Percentiles rank a stretch among this genome's conserved stretches.
Evolutionary conservation across 495 filamentous ascomycete species (phyloP).

Genomic region (Schizothecium vesticola): DNA sequence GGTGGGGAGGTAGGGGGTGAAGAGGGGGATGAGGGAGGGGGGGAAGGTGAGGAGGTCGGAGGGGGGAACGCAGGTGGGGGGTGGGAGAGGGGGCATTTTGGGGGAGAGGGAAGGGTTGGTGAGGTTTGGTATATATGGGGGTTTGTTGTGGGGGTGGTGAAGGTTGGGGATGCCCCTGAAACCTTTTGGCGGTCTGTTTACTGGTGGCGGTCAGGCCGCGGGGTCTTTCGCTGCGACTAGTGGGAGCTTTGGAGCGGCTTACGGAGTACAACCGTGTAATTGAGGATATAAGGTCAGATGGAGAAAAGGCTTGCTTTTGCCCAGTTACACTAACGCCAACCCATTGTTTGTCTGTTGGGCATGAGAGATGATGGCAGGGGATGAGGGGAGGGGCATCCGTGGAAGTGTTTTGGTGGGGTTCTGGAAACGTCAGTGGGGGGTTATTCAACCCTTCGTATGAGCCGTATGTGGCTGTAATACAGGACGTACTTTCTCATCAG

Average conservation of each 20-base stretch:
- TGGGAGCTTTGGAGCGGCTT: not conserved
- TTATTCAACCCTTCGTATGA: not conserved
- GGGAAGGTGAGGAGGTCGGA: conserved; percentile 26
- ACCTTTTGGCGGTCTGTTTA: conserved; percentile 35
- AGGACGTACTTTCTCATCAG: not conserved
- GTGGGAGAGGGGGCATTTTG: conserved; percentile 29
- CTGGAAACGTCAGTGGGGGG: not conserved
- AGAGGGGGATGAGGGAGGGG: not conserved
- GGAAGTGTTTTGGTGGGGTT: not conserved
- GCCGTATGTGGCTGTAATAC: not conserved
- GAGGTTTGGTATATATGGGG: not conserved
- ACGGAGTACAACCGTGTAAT: not conserved
- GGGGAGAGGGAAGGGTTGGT: conserved; percentile 20
- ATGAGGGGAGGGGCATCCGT: not conserved
- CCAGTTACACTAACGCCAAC: not conserved
- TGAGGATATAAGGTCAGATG: not conserved
- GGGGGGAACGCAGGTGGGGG: conserved; percentile 24
- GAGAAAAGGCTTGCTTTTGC: not conserved
- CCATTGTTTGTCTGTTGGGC: not conserved
- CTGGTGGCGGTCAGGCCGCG: not conserved
- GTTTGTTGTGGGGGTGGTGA: not conserved
- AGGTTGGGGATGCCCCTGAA: not conserved
- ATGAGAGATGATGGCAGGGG: not conserved
- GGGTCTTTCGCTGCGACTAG: not conserved
- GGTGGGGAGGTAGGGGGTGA: not conserved